A percentile compares a stretch with the other conserved stretches of the same genome.
These are phyloP conservation scores for Aspergillus quadrilineatus DNA, from an alignment of 2,329 filamentous ascomycete genomes.

Conservation along the genomic window DNA sequence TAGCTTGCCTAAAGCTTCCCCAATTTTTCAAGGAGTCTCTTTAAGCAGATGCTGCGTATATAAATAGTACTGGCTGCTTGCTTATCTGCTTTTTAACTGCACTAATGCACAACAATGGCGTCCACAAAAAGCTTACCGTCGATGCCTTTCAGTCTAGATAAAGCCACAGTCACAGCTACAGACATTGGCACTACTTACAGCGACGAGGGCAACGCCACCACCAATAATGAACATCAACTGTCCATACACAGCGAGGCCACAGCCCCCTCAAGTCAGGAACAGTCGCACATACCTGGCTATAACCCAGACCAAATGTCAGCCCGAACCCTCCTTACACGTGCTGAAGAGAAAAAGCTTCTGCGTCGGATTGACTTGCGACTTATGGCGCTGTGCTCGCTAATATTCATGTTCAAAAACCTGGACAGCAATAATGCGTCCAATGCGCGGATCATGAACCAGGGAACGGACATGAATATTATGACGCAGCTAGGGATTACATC, in stretches of 20 bases:
- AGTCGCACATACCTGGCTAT: constrained; percentile 26
- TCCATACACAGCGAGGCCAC: constrained; percentile 21
- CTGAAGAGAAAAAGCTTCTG: constrained; percentile 48
- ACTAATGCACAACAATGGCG: too few species aligned
- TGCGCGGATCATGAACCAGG: constrained; percentile 38
- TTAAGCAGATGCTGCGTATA: too few species aligned
- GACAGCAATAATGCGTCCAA: constrained; percentile 38
- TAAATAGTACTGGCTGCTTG: too few species aligned
- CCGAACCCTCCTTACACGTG: constrained; percentile 35
- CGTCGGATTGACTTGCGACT: constrained; percentile 46
- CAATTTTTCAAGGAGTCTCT: too few species aligned
- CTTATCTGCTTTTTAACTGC: too few species aligned
- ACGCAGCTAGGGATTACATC: constrained; percentile 30
- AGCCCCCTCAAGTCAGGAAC: constrained; percentile 14
- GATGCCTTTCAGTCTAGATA: too few species aligned
- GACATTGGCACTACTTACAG: background rate
- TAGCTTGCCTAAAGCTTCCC: too few species aligned
- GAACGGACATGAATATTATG: constrained; percentile 29
- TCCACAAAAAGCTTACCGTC: too few species aligned
- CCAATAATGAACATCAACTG: constrained; percentile 20
- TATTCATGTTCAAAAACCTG: constrained; percentile 33
- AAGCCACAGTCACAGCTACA: background rate
- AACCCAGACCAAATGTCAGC: constrained; percentile 33
- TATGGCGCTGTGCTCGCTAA: constrained; percentile 41
- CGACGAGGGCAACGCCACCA: background rate